Evolutionary conservation across 2,329 filamentous ascomycete species (phyloP).

Genomic region (Emergomyces africanus): DNA sequence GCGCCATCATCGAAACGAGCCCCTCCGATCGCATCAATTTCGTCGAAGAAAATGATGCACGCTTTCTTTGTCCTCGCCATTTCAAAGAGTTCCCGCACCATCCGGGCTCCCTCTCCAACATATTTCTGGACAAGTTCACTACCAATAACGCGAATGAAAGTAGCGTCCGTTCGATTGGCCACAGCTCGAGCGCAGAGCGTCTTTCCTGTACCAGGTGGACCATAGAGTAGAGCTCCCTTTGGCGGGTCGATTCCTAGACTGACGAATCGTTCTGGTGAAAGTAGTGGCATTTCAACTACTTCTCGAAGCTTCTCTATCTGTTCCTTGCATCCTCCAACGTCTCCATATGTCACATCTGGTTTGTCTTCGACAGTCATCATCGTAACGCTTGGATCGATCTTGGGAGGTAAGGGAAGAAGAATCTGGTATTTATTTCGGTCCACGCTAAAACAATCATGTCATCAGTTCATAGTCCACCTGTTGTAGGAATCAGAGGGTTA

Average conservation of each 20-base stretch:
- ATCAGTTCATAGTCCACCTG: constrained; percentile 4
- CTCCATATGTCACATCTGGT: constrained; percentile 96
- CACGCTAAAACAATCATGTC: constrained; percentile 41
- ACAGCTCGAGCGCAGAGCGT: constrained; percentile 95
- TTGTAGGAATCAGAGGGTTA: not conserved
- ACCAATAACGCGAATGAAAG: constrained; percentile 96
- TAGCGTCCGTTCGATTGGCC: constrained; percentile 94
- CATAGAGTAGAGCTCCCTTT: constrained; percentile 93
- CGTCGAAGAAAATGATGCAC: constrained; percentile 99
- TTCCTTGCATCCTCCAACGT: constrained; percentile 98
- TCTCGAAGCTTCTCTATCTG: constrained; percentile 98
- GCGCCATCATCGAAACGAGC: constrained; percentile 95
- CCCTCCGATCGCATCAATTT: constrained; percentile 92
- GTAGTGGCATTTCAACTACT: constrained; percentile 94
- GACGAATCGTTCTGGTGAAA: constrained; percentile 94
- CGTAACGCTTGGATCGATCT: constrained; percentile 97
- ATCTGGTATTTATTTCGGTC: constrained; percentile 99
- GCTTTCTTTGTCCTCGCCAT: constrained; percentile 99
- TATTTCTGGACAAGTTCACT: constrained; percentile 98
- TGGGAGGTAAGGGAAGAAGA: constrained; percentile 84
- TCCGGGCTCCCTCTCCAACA: constrained; percentile 92
- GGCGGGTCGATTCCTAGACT: constrained; percentile 98
- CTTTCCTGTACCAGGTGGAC: constrained; percentile 96
- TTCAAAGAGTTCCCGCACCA: constrained; percentile 98
- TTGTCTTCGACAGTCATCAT: constrained; percentile 99